phyloP scores from a whole-genome alignment of 495 filamentous ascomycete species.

The Cudoniella acicularis region DNA sequence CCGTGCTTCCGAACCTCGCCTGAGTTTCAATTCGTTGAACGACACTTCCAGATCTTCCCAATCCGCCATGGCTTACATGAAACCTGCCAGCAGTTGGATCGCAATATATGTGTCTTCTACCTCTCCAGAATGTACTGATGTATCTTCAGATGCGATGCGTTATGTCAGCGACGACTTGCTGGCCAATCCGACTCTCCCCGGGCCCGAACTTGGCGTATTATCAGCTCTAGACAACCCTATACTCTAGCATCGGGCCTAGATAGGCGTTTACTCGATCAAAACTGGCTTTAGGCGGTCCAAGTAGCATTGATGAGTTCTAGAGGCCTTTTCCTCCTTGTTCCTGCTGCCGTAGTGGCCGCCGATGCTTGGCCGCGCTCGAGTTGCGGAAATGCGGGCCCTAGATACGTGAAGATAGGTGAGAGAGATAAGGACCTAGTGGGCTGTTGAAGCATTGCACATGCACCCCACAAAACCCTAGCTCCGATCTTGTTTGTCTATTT shows the following conservation, averaged over 20 bases:
- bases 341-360: not conserved
- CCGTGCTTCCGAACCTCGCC: not conserved
- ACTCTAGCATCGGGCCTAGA: not conserved
- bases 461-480: slow-evolving; percentile 28
- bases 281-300: not conserved
- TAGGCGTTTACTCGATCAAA: slow-evolving; percentile 12
- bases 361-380: not conserved
- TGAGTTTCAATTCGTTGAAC: not conserved
- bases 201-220: not conserved
- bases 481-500: not conserved
- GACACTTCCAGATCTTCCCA: not conserved
- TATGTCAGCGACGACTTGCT: not conserved
- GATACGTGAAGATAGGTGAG: not conserved
- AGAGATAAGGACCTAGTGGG: slow-evolving; percentile 16
- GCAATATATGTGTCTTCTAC: not conserved
- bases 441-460: slow-evolving; percentile 10
- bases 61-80: not conserved
- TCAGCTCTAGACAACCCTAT: not conserved
- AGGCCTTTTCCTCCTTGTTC: not conserved
- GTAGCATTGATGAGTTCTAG: not conserved
- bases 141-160: not conserved
- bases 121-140: not conserved
- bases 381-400: not conserved
- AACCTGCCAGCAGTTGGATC: not conserved
- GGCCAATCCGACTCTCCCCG: not conserved